Base-by-base conservation (phyloP, 75 land plant species). In the Picea glauca region DNA sequence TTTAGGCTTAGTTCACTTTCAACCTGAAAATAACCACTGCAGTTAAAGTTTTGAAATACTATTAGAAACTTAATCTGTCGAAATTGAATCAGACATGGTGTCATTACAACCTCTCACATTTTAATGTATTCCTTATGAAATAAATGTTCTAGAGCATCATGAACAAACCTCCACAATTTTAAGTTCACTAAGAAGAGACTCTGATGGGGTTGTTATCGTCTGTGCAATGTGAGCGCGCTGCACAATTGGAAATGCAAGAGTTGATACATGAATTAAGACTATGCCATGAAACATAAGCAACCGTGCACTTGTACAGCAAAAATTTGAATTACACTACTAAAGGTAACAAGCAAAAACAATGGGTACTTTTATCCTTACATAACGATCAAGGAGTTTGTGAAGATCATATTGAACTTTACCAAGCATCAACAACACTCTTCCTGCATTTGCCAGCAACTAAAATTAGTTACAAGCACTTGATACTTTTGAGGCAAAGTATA, bases 141-240 rank as follows among this genome's bases (percentile, higher is more conserved):
- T 38, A 38, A 38, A 38, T 38, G 15, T 32, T 15, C 56, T 56
- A 32, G 46, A 76, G 58, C 67, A 57, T 66, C n/a, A 32, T 58
- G 60, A 59, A 73, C 85, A 81, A 76, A 91, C 93, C 93, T 91
- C 89, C 58, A 91, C 91, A 58, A 76, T 89, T 63, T 79, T 66
- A 58, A 91, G 91, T 78, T 91, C 91, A 58, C 78, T 85, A 50
- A 91, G 89, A 77, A 91, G 87, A 81, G 89, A 83, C 77, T 91
- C 93, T 78, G 93, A 88, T 73, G 93, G 93, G 57, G 83, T 87
- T 80, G 93, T 87, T 58, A 91, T 87, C 58, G 93, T 91, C 77
- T 80, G 78, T 21, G 84, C 9, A 56, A 91, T 85, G 76, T 91
- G 86, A 15, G 84, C 33, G 2, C 93, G 89, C 93, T 91, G 89